These are phyloP conservation scores for Flueggea neowawraea DNA, from an alignment of 441 rosid genomes.

Conservation along the genomic window DNA sequence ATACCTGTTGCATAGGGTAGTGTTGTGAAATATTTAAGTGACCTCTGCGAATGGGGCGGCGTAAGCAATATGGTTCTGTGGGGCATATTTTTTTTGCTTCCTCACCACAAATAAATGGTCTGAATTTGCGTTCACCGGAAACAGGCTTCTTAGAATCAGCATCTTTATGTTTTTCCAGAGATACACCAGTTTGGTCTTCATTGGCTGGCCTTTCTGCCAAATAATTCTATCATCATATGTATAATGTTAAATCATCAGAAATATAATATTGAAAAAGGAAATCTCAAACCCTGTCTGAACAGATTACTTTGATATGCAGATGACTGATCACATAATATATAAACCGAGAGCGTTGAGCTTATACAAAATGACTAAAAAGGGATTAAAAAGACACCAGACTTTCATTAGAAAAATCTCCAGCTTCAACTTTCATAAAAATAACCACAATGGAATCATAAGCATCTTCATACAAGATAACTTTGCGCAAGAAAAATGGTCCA, in stretches of 20 bases:
- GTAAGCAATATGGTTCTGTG: conserved; percentile 68
- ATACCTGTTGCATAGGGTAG: conserved; percentile 86
- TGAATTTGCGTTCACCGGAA: conserved; percentile 42
- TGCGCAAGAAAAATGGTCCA: too few relatives aligned
- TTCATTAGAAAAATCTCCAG: neutral
- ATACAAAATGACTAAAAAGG: conserved; percentile 1
- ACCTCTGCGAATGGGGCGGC: conserved; percentile 89
- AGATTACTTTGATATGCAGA: conserved; percentile 1
- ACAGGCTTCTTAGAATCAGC: conserved; percentile 31
- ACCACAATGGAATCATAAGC: neutral
- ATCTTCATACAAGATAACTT: neutral
- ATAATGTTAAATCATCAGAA: conserved; percentile 3
- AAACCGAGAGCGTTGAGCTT: neutral
- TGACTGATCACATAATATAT: neutral
- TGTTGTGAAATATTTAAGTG: conserved; percentile 84
- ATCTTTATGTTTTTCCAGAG: conserved; percentile 34
- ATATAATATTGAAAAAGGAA: neutral
- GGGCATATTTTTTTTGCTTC: conserved; percentile 82
- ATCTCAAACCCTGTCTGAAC: conserved; percentile 1
- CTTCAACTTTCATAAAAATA: neutral
- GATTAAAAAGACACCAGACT: neutral
- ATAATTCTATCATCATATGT: conserved; percentile 13
- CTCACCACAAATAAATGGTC: conserved; percentile 70
- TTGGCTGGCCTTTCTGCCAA: conserved; percentile 49
- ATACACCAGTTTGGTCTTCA: conserved; percentile 32